Base-by-base conservation (phyloP, 495 filamentous ascomycete species). In the Cetradonia linearis region DNA sequence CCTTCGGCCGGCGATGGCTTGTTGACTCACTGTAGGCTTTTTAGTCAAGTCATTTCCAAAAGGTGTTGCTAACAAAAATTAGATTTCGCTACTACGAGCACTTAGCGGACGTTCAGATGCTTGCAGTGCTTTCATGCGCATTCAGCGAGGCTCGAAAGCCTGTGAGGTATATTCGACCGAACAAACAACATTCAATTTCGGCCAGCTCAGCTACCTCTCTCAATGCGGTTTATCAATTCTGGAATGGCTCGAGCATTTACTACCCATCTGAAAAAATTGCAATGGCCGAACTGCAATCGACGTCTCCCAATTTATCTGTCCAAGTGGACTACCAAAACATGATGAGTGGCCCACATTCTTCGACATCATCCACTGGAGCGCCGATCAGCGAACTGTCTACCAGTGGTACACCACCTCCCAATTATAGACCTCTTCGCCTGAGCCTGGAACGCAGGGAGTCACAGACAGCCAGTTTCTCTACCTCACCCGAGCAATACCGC, bases 81-180 rank as follows among this genome's bases (percentile, higher is more conserved):
- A 72, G 70, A 20, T 90, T 95, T 66, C 78, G 81, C 16, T 81
- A 95, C 69, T 96, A 87, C 63, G 89, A 95, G 68, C 78, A 74
- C 40, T 75, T 84, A 33, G 89, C 83, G 2, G 90, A 96, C 68
- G 74, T 92, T 3, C 91, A 96, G 70, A 96, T 95, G 91, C 76
- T 96, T 20, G 92, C 90, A 37, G 95, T 96, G 91, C 79, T 96
- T 14, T 86, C 91, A 1, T 95, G 91, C 68, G 83, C 95, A 48
- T 85, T 96, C 58, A 83, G 83, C 54, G 88, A 94, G 60, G 77
- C 33, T 14, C 50, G 18, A 38, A 36, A 5, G 8, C 14, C 7
- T 10, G n/a, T 10, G 3, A 37, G 23, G 11, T 37, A 30, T 11
- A 10, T 13, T 2, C 18, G 30, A 18, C 7, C 9, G 31, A 14